Conservation (phyloP, 1,284 basidiomycete genomes). For the Ceratobasidium papillatum region DNA sequence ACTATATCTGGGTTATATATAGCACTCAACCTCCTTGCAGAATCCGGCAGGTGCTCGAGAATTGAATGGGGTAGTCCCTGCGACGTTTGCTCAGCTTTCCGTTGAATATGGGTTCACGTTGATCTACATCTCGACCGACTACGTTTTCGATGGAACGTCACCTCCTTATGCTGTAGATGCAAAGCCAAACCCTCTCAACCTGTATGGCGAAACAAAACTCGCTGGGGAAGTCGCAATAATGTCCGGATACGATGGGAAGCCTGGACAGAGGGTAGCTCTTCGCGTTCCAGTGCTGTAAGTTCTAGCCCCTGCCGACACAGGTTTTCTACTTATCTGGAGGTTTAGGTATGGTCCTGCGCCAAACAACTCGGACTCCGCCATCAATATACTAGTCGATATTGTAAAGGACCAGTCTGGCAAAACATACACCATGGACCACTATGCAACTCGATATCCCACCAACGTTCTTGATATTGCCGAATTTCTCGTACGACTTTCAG, state of each 20-base stretch:
- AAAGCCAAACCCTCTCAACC: constrained; percentile 75
- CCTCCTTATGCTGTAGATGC: constrained; percentile 77
- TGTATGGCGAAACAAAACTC: constrained; percentile 79
- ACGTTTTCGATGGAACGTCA: constrained; percentile 85
- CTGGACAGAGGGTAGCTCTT: constrained; percentile 63
- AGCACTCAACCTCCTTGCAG: constrained; percentile 50
- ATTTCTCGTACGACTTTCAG: constrained; percentile 72
- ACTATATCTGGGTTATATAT: constrained; percentile 45
- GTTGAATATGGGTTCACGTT: constrained; percentile 63
- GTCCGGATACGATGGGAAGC: constrained; percentile 56
- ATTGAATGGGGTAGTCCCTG: constrained; percentile 76
- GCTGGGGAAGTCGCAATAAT: constrained; percentile 77
- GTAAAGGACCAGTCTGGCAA: constrained; percentile 81
- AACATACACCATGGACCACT: constrained; percentile 87
- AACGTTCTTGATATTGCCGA: constrained; percentile 69
- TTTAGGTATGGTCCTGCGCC: constrained; percentile 79
- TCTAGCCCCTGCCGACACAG: background rate
- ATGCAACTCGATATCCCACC: constrained; percentile 66
- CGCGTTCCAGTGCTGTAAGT: constrained; percentile 82
- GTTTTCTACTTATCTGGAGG: background rate
- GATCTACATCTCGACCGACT: constrained; percentile 76
- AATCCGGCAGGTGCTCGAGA: constrained; percentile 71
- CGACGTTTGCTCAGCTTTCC: constrained; percentile 67
- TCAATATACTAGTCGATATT: constrained; percentile 81
- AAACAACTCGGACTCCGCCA: constrained; percentile 77